phyloP scores from a whole-genome alignment of 345 rosid species.

The Gossypium australe region DNA sequence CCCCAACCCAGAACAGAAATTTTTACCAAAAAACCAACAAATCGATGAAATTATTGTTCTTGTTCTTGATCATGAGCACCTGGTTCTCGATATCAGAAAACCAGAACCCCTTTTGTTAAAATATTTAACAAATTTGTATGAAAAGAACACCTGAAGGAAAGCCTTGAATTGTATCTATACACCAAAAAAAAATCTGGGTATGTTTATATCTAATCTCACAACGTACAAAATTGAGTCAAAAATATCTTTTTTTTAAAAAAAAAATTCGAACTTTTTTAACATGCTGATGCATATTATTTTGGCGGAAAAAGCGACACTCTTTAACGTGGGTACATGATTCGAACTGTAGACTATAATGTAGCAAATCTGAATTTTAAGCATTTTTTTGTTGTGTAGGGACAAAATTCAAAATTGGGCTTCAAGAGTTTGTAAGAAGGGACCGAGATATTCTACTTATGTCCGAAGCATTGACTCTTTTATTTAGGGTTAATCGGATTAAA shows the following conservation, averaged over 20 bases:
- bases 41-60: slow-evolving; percentile 1
- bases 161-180: background rate
- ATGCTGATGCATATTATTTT: background rate
- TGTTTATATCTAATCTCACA: background rate
- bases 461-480: no score
- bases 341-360: background rate
- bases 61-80: slow-evolving; percentile 1
- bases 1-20: slow-evolving; percentile 9
- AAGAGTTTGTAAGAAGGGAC: no score
- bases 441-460: no score
- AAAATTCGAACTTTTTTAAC: background rate
- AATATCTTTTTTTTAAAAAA: no score
- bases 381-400: background rate
- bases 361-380: background rate
- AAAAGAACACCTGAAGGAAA: background rate
- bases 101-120: background rate
- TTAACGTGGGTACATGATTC: slow-evolving; percentile 8
- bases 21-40: background rate
- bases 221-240: slow-evolving; percentile 10
- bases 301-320: slow-evolving; percentile 11
- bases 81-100: background rate
- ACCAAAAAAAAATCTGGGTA: background rate
- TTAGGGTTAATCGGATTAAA: no score
- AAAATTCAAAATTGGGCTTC: no score
- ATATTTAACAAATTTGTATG: background rate